A percentile compares a stretch with the other conserved stretches of the same genome.
These are phyloP conservation scores for Piloderma croceum DNA, from an alignment of 768 basidiomycete genomes.

Conservation along the genomic window DNA sequence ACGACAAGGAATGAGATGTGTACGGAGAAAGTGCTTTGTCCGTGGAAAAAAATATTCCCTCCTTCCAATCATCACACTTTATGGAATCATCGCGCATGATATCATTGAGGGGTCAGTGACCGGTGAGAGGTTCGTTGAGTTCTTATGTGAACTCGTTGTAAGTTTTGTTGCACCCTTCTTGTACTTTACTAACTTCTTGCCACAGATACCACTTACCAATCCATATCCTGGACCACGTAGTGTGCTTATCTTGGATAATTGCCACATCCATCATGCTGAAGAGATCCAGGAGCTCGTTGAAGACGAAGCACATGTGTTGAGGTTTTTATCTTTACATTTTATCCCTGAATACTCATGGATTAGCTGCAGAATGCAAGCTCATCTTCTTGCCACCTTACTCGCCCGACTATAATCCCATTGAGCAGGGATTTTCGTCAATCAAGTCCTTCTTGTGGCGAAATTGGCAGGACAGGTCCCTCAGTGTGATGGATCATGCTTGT, in stretches of 20 bases:
- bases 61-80: conserved; percentile 14
- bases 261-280: conserved; percentile 18
- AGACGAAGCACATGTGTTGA: conserved; percentile 7
- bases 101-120: conserved; percentile 18
- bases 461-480: too few relatives aligned
- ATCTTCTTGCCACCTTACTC: too few relatives aligned
- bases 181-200: neutral
- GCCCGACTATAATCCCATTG: too few relatives aligned
- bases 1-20: too few relatives aligned
- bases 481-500: conserved; percentile 21
- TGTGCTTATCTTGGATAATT: conserved; percentile 23
- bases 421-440: too few relatives aligned
- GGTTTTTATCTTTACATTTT: too few relatives aligned
- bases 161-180: too few relatives aligned
- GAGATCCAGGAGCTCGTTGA: conserved; percentile 16
- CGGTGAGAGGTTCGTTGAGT: conserved; percentile 13
- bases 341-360: too few relatives aligned
- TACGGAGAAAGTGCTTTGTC: conserved; percentile 15
- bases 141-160: conserved; percentile 14
- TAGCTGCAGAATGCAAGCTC: too few relatives aligned
- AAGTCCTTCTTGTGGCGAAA: too few relatives aligned
- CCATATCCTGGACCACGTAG: conserved; percentile 17
- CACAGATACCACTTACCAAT: conserved; percentile 15
- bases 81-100: conserved; percentile 19
- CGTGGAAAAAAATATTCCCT: conserved; percentile 9